Percentiles rank a stretch among this genome's conserved stretches.
Evolutionary conservation across 1,139 yeast genomes (phyloP).

Genomic region (Wickerhamomyces sp.): DNA sequence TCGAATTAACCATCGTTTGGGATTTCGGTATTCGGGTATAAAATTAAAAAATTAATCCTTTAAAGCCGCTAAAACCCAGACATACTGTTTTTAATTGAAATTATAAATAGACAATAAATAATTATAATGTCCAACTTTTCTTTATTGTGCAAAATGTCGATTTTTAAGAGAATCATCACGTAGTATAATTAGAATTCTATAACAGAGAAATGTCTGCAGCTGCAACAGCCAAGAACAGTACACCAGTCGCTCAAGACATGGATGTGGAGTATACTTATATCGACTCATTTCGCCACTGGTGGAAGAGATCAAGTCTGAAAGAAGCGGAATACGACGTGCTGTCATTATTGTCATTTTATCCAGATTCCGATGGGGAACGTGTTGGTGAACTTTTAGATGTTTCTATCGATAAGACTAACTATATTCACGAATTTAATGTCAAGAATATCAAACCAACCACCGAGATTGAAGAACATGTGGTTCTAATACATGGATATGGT

Average conservation of each 20-base stretch:
- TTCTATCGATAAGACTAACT: conserved; percentile 41
- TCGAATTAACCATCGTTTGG: too few relatives aligned
- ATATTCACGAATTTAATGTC: conserved; percentile 54
- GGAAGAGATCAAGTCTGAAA: conserved; percentile 31
- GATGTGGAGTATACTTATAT: conserved; percentile 24
- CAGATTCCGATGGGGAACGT: conserved; percentile 48
- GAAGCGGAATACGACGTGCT: conserved; percentile 40
- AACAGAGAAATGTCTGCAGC: not conserved
- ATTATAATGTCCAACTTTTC: too few relatives aligned
- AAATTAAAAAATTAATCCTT: too few relatives aligned
- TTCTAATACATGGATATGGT: conserved; percentile 89
- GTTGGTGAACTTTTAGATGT: conserved; percentile 46
- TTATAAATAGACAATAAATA: too few relatives aligned
- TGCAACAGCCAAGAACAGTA: not conserved
- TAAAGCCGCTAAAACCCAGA: too few relatives aligned
- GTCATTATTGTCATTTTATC: conserved; percentile 56
- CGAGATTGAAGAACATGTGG: conserved; percentile 32
- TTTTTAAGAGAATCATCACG: too few relatives aligned
- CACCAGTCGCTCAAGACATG: not conserved
- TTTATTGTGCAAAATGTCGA: too few relatives aligned
- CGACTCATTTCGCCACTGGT: conserved; percentile 45
- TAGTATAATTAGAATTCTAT: too few relatives aligned
- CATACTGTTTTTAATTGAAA: too few relatives aligned
- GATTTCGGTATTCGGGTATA: too few relatives aligned
- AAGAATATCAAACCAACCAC: conserved; percentile 16